A percentile compares a stretch with the other conserved stretches of the same genome.
phyloP scores from a whole-genome alignment of 1,139 yeast species.

The Geotrichum reessii region DNA sequence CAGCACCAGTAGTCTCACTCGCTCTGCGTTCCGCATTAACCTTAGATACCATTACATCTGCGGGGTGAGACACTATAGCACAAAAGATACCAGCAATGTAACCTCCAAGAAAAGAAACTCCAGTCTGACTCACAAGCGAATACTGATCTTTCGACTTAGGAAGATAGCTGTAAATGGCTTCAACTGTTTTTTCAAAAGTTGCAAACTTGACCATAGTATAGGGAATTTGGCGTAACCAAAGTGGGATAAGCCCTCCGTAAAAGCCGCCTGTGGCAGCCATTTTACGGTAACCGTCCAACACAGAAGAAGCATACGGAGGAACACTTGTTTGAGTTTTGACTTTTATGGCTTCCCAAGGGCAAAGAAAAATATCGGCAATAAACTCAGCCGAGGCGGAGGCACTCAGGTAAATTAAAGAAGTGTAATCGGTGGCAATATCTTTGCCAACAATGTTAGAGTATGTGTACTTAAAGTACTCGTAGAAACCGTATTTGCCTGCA shows the following conservation, averaged over 20 bases:
- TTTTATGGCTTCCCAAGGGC: conserved; percentile 92
- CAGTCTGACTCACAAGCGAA: conserved; percentile 68
- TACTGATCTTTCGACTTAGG: conserved; percentile 51
- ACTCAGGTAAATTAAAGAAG: conserved; percentile 67
- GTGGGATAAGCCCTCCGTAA: conserved; percentile 81
- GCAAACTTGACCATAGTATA: conserved; percentile 97
- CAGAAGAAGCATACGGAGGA: conserved; percentile 68
- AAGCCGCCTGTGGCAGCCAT: conserved; percentile 62
- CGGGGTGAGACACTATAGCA: conserved; percentile 92
- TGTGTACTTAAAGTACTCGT: conserved; percentile 78
- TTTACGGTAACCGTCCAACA: conserved; percentile 62
- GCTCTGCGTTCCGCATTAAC: conserved; percentile 68
- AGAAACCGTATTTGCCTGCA: conserved; percentile 93
- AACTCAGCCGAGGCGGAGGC: conserved; percentile 93
- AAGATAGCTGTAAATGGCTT: conserved; percentile 53
- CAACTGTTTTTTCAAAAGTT: conserved; percentile 83
- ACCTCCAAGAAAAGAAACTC: conserved; percentile 90
- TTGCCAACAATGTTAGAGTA: conserved; percentile 67
- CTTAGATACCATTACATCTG: conserved; percentile 94
- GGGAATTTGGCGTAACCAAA: conserved; percentile 94
- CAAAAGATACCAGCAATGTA: conserved; percentile 95
- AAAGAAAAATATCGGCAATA: conserved; percentile 78
- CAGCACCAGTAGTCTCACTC: conserved; percentile 60
- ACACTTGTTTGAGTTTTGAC: conserved; percentile 88
- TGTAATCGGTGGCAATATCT: conserved; percentile 55